Base-by-base conservation (phyloP, 108 stramenopile genomes). In the Cyclostephanos tholiformis region DNA sequence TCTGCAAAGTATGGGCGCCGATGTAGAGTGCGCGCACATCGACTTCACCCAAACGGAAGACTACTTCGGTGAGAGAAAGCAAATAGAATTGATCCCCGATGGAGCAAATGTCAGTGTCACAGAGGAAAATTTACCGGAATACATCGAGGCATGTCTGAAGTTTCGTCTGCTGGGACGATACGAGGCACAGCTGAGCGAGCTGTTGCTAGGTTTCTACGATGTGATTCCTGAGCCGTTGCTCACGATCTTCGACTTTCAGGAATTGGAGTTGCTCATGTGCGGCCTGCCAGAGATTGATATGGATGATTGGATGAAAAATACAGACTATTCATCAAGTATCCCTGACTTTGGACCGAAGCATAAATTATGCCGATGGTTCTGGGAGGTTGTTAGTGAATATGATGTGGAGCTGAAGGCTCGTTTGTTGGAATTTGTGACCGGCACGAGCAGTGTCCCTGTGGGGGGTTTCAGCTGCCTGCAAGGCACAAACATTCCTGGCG, bases 211-310 rank as follows among this genome's bases (percentile, higher is more conserved):
- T 19, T 98, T 98, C 84, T 96, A 93, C 72, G 98, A 99, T 75
- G 91, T 99, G 11, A 95, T 99, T 60, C 99, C 99, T 6, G 93
- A 92, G 51, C 91, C 98, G 6, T 72, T 98, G n/a, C 76, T 99
- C 65, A 91, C 93, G 6, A 90, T 99, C 29, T 99, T 99, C 79
- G 97, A 97, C 68, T 97, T 92, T 61, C 86, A 93, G 72, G 99
- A 99, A 80, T 84, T 99, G 61, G 99, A 99, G 78, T 83, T 99
- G 73, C 87, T 99, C 68, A 93, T 98, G 83, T 98, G 97, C 50
- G 99, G 99, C 44, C 68, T 99, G 57, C 99, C 99, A 9, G 69
- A 84, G 52, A 97, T 99, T 63, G 94, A 98, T 63, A 86, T 97
- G 82, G 87, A 95, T 0, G 95, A 97, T 76, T 95, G 95, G 93